These are phyloP conservation scores for Hymenoscyphus repandus DNA, from an alignment of 2,329 filamentous ascomycete genomes.

Conservation along the genomic window DNA sequence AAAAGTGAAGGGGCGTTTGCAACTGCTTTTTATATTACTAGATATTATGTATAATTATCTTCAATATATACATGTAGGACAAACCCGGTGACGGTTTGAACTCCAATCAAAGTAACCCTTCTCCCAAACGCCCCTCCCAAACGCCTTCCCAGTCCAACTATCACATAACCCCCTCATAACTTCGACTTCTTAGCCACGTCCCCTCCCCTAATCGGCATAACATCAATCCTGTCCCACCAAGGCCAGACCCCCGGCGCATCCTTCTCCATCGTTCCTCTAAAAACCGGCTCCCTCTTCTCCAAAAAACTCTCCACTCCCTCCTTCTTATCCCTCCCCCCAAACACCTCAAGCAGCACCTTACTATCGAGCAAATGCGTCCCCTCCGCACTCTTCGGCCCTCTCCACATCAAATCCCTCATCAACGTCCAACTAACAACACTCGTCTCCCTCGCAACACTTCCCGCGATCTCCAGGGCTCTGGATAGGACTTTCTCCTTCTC, in stretches of 20 bases:
- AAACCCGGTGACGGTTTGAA: no score
- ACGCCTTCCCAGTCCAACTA: background rate
- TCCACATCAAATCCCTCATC: conserved; percentile 69
- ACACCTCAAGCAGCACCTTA: conserved; percentile 56
- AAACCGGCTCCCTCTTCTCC: conserved; percentile 53
- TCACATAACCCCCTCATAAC: conserved; percentile 5
- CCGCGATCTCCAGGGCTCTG: conserved; percentile 60
- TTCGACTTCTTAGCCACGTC: conserved; percentile 18
- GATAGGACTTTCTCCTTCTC: conserved; percentile 56
- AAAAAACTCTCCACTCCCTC: conserved; percentile 57
- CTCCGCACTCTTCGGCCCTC: conserved; percentile 54
- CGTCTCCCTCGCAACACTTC: conserved; percentile 61
- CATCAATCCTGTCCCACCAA: conserved; percentile 54
- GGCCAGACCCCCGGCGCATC: conserved; percentile 51
- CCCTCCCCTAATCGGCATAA: conserved; percentile 22
- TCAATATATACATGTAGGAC: no score
- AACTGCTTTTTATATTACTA: no score
- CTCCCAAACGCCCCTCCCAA: background rate
- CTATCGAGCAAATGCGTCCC: conserved; percentile 67
- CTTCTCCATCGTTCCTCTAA: conserved; percentile 50
- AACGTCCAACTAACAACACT: conserved; percentile 58
- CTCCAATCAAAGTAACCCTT: no score
- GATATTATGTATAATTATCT: no score
- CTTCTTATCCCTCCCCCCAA: conserved; percentile 49
- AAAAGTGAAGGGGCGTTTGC: no score